phyloP scores from a whole-genome alignment of 768 basidiomycete species.

The Phaeotremella skinneri region DNA sequence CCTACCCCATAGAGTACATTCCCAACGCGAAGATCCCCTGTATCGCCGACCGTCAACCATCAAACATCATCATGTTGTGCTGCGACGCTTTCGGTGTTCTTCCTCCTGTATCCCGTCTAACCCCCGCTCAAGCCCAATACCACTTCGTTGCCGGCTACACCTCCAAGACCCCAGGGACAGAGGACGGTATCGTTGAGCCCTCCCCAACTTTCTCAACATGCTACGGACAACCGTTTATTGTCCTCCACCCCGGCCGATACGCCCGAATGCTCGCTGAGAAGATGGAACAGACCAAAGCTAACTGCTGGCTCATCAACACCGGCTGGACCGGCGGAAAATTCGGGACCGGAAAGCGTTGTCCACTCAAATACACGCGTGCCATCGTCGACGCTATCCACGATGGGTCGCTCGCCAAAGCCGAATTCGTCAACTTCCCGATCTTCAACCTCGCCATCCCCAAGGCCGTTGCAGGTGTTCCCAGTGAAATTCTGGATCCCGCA shows the following conservation, averaged over 20 bases:
- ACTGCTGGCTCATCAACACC: conserved; percentile 99
- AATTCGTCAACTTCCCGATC: conserved; percentile 74
- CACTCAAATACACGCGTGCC: conserved; percentile 89
- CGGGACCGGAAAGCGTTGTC: conserved; percentile 89
- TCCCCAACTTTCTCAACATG: conserved; percentile 99
- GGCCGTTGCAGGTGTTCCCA: conserved; percentile 76
- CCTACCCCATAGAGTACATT: conserved; percentile 97
- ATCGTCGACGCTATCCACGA: conserved; percentile 98
- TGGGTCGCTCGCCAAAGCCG: conserved; percentile 79
- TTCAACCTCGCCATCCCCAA: conserved; percentile 87
- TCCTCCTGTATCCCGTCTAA: conserved; percentile 88
- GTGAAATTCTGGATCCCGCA: conserved; percentile 82
- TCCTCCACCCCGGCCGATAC: conserved; percentile 92
- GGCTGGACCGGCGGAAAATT: conserved; percentile 84
- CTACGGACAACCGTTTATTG: conserved; percentile 99
- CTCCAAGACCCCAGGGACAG: conserved; percentile 93
- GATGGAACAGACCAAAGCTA: conserved; percentile 81
- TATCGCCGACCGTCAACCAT: conserved; percentile 77
- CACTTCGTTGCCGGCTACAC: conserved; percentile 96
- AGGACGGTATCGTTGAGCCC: conserved; percentile 95
- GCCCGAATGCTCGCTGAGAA: conserved; percentile 94
- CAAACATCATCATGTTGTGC: conserved; percentile 69
- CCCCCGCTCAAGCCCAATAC: conserved; percentile 92
- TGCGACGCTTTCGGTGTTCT: conserved; percentile 98
- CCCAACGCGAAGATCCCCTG: conserved; percentile 94